phyloP scores from a whole-genome alignment of 352 stramenopile species.

The Phytophthora colocasiae region DNA sequence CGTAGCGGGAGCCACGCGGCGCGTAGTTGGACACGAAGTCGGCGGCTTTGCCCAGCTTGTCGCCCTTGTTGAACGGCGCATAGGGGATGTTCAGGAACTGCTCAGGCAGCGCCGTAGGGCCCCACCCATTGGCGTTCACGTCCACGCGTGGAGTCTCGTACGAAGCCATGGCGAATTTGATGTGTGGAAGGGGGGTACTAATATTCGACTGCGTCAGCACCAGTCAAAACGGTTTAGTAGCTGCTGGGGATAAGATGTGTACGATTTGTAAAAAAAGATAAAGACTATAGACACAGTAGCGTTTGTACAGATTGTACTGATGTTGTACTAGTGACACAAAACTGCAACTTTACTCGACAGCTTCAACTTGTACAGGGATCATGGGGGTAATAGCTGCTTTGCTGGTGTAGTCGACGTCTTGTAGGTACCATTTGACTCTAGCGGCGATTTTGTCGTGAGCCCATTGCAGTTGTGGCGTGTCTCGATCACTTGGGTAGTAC shows the following conservation, averaged over 20 bases:
- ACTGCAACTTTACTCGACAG: conserved; percentile 28
- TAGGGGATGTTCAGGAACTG: conserved; percentile 96
- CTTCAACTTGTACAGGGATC: conserved; percentile 20
- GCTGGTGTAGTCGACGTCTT: conserved; percentile 15
- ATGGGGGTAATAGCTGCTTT: conserved; percentile 2
- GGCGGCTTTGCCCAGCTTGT: conserved; percentile 94
- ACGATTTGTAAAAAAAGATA: neutral
- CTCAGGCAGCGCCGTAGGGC: conserved; percentile 84
- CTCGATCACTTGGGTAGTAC: conserved; percentile 71
- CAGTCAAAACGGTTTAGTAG: conserved; percentile 26
- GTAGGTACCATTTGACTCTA: conserved; percentile 54
- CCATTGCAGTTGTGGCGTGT: conserved; percentile 65
- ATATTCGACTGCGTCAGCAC: neutral
- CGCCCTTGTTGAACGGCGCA: conserved; percentile 95
- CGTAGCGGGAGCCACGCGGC: conserved; percentile 56
- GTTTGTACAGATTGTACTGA: neutral
- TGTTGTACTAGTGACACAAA: neutral
- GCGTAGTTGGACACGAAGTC: conserved; percentile 93
- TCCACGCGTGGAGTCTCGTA: conserved; percentile 83
- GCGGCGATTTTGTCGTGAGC: conserved; percentile 71
- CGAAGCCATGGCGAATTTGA: conserved; percentile 58
- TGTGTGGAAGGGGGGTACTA: neutral
- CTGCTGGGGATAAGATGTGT: neutral
- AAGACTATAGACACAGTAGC: neutral
- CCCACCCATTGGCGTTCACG: conserved; percentile 87